Percentiles rank a stretch among this genome's conserved stretches.
Conservation (phyloP, 345 rosid genomes). For the Jatropha curcas region DNA sequence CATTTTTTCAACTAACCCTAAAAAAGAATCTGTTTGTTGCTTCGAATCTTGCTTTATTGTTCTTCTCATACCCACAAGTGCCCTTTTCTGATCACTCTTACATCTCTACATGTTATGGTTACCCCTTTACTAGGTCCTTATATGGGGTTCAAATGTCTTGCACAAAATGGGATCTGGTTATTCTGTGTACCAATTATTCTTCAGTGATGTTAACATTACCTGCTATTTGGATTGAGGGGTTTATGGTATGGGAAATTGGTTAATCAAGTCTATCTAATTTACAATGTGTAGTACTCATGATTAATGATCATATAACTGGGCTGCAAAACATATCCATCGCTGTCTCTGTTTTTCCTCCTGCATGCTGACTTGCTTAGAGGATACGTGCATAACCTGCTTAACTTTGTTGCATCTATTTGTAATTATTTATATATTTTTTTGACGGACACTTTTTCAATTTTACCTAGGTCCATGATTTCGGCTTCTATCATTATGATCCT, state of each 20-base stretch:
- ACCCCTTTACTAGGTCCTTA: not conserved
- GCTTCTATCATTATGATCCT: conserved; percentile 90
- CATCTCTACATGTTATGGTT: not conserved
- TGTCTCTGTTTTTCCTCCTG: not conserved
- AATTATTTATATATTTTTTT: not conserved
- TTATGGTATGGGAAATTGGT: not conserved
- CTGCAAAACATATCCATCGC: not conserved
- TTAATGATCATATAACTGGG: not conserved
- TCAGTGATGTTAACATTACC: not conserved
- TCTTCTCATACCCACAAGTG: not conserved
- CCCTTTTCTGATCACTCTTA: not conserved
- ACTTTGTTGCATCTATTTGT: not conserved
- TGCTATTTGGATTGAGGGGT: not conserved
- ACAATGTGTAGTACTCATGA: not conserved
- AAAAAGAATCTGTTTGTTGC: too few relatives aligned
- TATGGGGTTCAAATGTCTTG: not conserved
- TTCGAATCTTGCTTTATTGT: not conserved
- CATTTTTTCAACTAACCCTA: not conserved
- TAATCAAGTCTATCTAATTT: not conserved
- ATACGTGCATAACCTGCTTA: not conserved
- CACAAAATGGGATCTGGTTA: not conserved
- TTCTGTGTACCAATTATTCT: not conserved
- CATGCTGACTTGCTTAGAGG: not conserved
- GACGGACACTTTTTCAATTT: not conserved
- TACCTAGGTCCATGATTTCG: conserved; percentile 93